These are phyloP conservation scores for Agaricus bisporus DNA, from an alignment of 768 basidiomycete species.

Conservation along the genomic window DNA sequence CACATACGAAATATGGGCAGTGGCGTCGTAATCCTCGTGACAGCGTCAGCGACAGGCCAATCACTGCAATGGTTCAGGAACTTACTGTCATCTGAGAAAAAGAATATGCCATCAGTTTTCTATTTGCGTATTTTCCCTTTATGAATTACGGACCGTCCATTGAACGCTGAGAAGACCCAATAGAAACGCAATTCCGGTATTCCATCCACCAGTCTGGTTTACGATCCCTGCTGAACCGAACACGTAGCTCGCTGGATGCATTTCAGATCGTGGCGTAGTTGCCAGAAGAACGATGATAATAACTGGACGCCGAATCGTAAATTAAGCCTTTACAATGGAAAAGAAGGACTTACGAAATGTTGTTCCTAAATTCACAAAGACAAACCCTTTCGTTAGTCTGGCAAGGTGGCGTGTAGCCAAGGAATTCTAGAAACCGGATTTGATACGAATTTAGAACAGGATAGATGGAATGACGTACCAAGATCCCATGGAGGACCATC, in stretches of 20 bases:
- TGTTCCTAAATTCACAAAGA: constrained; percentile 83
- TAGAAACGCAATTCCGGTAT: constrained; percentile 74
- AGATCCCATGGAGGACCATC: constrained; percentile 69
- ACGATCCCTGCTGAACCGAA: constrained; percentile 70
- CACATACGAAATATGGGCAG: constrained; percentile 74
- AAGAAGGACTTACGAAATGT: constrained; percentile 45
- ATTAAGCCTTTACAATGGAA: neutral
- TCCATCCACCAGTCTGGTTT: constrained; percentile 79
- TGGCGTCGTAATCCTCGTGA: constrained; percentile 68
- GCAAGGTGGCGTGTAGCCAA: constrained; percentile 73
- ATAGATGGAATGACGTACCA: constrained; percentile 32
- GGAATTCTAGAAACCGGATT: constrained; percentile 43
- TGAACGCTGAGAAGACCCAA: constrained; percentile 84
- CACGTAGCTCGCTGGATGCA: constrained; percentile 77
- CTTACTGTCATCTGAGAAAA: constrained; percentile 14
- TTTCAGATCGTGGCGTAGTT: constrained; percentile 63
- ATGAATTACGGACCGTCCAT: constrained; percentile 61
- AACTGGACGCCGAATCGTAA: constrained; percentile 33
- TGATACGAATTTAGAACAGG: neutral
- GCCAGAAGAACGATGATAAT: constrained; percentile 84
- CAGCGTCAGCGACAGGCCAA: neutral
- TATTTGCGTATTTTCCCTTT: neutral
- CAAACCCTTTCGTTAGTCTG: constrained; percentile 65
- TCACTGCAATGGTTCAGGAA: too few relatives aligned
- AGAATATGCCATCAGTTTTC: neutral